These are phyloP conservation scores for Tolypocladium ophioglossoides DNA, from an alignment of 2,329 filamentous ascomycete species.

Conservation along the genomic window DNA sequence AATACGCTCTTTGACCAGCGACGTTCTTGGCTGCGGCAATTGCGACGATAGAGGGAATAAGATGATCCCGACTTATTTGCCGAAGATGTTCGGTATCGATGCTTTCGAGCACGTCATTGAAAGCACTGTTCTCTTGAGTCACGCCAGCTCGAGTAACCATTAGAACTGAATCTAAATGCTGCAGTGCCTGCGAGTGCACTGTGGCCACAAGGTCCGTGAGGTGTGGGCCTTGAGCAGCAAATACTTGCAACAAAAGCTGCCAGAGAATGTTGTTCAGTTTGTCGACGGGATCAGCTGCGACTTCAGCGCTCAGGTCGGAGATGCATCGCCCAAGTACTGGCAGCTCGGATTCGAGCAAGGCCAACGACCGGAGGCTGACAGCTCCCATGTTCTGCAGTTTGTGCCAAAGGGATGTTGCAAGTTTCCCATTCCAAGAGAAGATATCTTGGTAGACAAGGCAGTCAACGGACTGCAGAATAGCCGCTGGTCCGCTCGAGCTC, in stretches of 20 bases:
- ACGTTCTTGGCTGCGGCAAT: constrained; percentile 20
- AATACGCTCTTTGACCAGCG: constrained; percentile 13
- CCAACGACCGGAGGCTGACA: constrained; percentile 49
- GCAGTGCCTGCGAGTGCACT: constrained; percentile 13
- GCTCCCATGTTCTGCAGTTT: constrained; percentile 40
- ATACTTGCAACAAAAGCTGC: constrained; percentile 31
- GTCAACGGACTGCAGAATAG: constrained; percentile 35
- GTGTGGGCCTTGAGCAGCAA: constrained; percentile 26
- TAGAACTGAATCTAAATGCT: constrained; percentile 6
- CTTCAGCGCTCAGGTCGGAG: constrained; percentile 34
- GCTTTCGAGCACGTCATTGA: constrained; percentile 11
- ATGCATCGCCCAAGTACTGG: constrained; percentile 48
- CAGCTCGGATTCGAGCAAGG: constrained; percentile 54
- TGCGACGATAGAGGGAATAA: constrained; percentile 35
- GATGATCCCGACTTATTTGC: constrained; percentile 26
- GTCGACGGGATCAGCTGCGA: constrained; percentile 38
- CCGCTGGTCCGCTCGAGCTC: constrained; percentile 23
- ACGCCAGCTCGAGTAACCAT: constrained; percentile 3
- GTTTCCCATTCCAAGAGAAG: constrained; percentile 29
- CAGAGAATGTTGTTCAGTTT: constrained; percentile 38
- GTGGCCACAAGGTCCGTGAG: constrained; percentile 17
- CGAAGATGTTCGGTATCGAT: constrained; percentile 26
- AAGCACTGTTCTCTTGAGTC: constrained; percentile 2
- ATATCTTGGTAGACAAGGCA: constrained; percentile 29
- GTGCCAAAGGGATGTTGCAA: constrained; percentile 37